Percentiles rank a stretch among this genome's conserved stretches.
These are phyloP conservation scores for Ceratocystis lukuohia DNA, from an alignment of 2,329 filamentous ascomycete genomes.

Conservation along the genomic window DNA sequence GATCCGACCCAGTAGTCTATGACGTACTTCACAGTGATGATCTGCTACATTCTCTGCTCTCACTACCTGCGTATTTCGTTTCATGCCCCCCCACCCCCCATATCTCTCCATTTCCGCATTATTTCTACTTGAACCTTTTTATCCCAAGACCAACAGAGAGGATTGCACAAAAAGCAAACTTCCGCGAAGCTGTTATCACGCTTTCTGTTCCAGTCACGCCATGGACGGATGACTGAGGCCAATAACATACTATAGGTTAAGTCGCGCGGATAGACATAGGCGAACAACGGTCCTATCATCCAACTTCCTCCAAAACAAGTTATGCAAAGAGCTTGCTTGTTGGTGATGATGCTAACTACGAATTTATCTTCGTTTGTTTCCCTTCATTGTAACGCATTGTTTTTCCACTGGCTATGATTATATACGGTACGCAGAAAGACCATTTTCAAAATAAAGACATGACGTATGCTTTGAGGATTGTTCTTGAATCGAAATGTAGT, in stretches of 20 bases:
- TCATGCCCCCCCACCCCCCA: neutral
- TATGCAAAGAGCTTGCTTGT: neutral
- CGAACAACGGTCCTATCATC: neutral
- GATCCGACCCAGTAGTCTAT: neutral
- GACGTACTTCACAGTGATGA: neutral
- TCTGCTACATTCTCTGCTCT: neutral
- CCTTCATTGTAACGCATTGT: neutral
- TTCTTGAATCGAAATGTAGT: neutral
- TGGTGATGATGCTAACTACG: neutral
- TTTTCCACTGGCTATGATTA: neutral
- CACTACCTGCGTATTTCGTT: conserved; percentile 3
- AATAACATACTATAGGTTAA: neutral
- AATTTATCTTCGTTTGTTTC: neutral
- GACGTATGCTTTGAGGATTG: conserved; percentile 1
- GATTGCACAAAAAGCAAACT: neutral
- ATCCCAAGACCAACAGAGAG: neutral
- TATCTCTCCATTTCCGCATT: neutral
- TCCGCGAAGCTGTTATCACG: neutral
- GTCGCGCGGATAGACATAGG: neutral
- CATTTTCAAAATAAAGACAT: neutral
- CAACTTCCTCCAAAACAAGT: neutral
- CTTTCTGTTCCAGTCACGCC: neutral
- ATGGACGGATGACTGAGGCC: neutral
- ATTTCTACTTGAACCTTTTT: neutral
- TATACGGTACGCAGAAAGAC: neutral